Percentiles rank a stretch among this genome's conserved stretches.
These are phyloP conservation scores for Naganishia liquefaciens DNA, from an alignment of 1,284 basidiomycete genomes.

Conservation along the genomic window DNA sequence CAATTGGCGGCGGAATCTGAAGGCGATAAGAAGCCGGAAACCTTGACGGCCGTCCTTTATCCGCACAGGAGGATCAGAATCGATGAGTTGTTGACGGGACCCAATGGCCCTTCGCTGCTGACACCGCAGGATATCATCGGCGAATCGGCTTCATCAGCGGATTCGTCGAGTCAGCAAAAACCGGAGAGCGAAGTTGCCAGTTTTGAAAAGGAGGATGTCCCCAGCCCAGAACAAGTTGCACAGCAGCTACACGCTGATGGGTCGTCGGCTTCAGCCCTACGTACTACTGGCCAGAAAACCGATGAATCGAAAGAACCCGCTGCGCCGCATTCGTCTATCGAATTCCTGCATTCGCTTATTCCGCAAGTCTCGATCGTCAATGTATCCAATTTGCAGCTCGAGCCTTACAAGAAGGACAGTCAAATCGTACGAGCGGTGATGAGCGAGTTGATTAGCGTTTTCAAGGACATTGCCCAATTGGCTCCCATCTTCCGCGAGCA, in stretches of 20 bases:
- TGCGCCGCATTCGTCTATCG: slow-evolving; percentile 52
- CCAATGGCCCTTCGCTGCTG: not conserved
- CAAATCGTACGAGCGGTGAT: slow-evolving; percentile 94
- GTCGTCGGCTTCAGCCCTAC: not conserved
- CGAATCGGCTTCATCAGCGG: slow-evolving; percentile 9
- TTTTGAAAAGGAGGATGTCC: slow-evolving; percentile 56
- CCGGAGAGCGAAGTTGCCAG: slow-evolving; percentile 59
- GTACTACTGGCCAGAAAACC: slow-evolving; percentile 59
- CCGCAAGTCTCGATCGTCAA: slow-evolving; percentile 88
- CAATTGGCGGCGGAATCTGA: slow-evolving; percentile 55
- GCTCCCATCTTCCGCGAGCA: slow-evolving; percentile 98
- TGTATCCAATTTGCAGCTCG: slow-evolving; percentile 77
- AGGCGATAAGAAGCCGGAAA: slow-evolving; percentile 60
- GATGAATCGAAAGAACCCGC: not conserved
- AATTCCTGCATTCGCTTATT: slow-evolving; percentile 75
- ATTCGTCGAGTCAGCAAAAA: slow-evolving; percentile 35
- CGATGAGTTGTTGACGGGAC: slow-evolving; percentile 65
- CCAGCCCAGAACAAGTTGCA: slow-evolving; percentile 59
- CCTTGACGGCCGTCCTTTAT: slow-evolving; percentile 90
- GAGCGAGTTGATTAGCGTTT: slow-evolving; percentile 94
- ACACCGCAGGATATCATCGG: slow-evolving; percentile 13
- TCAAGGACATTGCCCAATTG: slow-evolving; percentile 97
- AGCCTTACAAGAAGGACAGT: slow-evolving; percentile 87
- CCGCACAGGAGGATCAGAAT: slow-evolving; percentile 91
- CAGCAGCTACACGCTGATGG: slow-evolving; percentile 43